phyloP scores from a whole-genome alignment of 441 rosid species.

The Flueggea neowawraea region DNA sequence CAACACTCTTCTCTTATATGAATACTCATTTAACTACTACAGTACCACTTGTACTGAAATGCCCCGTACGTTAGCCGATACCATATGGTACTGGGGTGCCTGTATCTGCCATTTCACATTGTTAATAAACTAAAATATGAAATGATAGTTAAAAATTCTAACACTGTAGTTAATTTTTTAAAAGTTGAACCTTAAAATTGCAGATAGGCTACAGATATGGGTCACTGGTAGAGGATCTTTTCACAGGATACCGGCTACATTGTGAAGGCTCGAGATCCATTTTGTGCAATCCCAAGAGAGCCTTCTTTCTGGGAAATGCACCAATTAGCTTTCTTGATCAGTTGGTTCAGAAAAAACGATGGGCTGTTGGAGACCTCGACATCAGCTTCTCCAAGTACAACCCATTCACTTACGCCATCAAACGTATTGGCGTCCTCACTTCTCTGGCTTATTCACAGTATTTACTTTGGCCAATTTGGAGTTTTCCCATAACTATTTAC shows the following conservation, averaged over 20 bases:
- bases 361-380: slow-evolving; percentile 59
- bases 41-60: too few relatives aligned
- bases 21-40: too few relatives aligned
- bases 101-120: too few relatives aligned
- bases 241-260: slow-evolving; percentile 49
- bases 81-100: too few relatives aligned
- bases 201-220: slow-evolving; percentile 41
- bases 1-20: too few relatives aligned
- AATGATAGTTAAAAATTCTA: too few relatives aligned
- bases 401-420: slow-evolving; percentile 39
- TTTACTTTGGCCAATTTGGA: slow-evolving; percentile 43
- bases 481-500: slow-evolving; percentile 43
- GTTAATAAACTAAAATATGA: too few relatives aligned
- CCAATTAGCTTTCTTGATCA: slow-evolving; percentile 42
- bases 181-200: too few relatives aligned
- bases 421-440: slow-evolving; percentile 34
- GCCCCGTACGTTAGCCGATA: too few relatives aligned
- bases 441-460: slow-evolving; percentile 36
- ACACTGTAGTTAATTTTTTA: too few relatives aligned
- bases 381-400: slow-evolving; percentile 39
- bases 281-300: slow-evolving; percentile 50
- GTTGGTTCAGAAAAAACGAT: slow-evolving; percentile 52
- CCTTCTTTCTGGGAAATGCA: slow-evolving; percentile 57
- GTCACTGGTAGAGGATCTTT: slow-evolving; percentile 66
- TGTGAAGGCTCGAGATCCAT: slow-evolving; percentile 73